Conservation (phyloP, 192 early-diverging fungal genomes). For the Coemansia sp. region DNA sequence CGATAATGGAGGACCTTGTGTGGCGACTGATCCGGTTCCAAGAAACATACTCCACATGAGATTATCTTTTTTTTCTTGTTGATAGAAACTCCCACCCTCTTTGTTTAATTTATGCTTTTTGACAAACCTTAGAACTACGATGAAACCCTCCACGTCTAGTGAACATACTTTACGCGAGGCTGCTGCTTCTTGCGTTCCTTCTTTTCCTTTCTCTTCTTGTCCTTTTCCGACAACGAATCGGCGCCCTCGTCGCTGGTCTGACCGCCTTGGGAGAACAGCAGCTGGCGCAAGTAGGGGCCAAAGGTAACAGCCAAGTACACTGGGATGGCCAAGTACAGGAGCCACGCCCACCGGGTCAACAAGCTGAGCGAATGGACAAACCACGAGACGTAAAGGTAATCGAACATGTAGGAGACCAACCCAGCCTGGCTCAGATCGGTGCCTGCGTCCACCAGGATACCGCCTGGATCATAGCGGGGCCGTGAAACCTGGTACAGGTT, state of each 20-base stretch:
- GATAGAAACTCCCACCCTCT: not conserved
- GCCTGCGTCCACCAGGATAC: conserved; percentile 52
- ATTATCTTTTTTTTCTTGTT: not conserved
- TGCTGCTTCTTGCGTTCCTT: conserved; percentile 52
- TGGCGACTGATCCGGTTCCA: conserved; percentile 53
- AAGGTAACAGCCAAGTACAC: conserved; percentile 27
- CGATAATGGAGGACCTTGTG: conserved; percentile 50
- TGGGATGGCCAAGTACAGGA: conserved; percentile 47
- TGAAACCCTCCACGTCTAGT: not conserved
- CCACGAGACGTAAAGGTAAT: conserved; percentile 83
- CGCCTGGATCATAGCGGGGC: conserved; percentile 46
- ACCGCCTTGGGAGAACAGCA: conserved; percentile 10
- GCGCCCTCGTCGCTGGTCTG: not conserved
- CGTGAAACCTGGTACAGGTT: conserved; percentile 20
- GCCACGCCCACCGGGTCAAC: conserved; percentile 43
- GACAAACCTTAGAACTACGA: not conserved
- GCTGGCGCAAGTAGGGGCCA: conserved; percentile 35
- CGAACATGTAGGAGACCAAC: conserved; percentile 72
- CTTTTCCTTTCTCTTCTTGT: conserved; percentile 46
- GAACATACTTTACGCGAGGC: conserved; percentile 34
- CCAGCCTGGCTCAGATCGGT: conserved; percentile 55
- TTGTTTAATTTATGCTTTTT: not conserved
- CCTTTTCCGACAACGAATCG: conserved; percentile 15
- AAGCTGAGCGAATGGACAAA: conserved; percentile 60
- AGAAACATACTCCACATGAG: conserved; percentile 41